These are phyloP conservation scores for Mortierella sp. DNA, from an alignment of 371 early-diverging fungal species.

Conservation along the genomic window DNA sequence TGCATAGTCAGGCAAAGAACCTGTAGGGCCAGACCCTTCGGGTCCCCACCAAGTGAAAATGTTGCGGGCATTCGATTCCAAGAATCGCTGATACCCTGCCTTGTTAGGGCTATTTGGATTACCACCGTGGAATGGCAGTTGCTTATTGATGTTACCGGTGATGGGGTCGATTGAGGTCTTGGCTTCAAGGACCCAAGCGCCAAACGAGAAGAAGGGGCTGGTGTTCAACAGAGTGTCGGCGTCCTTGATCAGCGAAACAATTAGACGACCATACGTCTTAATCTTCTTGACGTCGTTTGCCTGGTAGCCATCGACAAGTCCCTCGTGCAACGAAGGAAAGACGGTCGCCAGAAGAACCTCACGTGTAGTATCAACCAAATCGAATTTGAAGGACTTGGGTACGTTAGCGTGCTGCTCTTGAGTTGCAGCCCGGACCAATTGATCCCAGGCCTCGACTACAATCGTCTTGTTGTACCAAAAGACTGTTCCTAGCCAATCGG, in stretches of 20 bases:
- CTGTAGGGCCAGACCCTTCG: slow-evolving; percentile 21
- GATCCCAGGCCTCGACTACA: slow-evolving; percentile 43
- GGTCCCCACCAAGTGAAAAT: slow-evolving; percentile 56
- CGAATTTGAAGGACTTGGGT: slow-evolving; percentile 32
- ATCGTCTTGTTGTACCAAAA: slow-evolving; percentile 39
- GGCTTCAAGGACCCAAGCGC: slow-evolving; percentile 25
- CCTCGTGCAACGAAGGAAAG: slow-evolving; percentile 32
- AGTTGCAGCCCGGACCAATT: slow-evolving; percentile 21
- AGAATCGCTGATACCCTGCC: slow-evolving; percentile 39
- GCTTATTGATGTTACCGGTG: not conserved
- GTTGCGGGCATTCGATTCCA: slow-evolving; percentile 51
- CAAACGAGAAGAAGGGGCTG: slow-evolving; percentile 32
- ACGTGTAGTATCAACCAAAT: slow-evolving; percentile 51
- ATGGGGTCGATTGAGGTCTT: slow-evolving; percentile 26
- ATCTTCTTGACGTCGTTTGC: slow-evolving; percentile 30
- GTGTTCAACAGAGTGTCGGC: slow-evolving; percentile 31
- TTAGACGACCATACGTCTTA: slow-evolving; percentile 22
- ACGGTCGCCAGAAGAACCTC: slow-evolving; percentile 37
- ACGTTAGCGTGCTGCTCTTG: slow-evolving; percentile 17
- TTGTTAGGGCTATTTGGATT: slow-evolving; percentile 7
- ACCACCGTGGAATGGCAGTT: slow-evolving; percentile 4
- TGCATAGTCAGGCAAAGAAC: slow-evolving; percentile 31
- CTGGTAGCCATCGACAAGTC: slow-evolving; percentile 27
- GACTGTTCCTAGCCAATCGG: slow-evolving; percentile 35
- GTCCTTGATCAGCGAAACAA: slow-evolving; percentile 29